These are phyloP conservation scores for Marchantia polymorpha DNA, from an alignment of 225 moss, liverwort and hornwort genomes.

Conservation along the genomic window DNA sequence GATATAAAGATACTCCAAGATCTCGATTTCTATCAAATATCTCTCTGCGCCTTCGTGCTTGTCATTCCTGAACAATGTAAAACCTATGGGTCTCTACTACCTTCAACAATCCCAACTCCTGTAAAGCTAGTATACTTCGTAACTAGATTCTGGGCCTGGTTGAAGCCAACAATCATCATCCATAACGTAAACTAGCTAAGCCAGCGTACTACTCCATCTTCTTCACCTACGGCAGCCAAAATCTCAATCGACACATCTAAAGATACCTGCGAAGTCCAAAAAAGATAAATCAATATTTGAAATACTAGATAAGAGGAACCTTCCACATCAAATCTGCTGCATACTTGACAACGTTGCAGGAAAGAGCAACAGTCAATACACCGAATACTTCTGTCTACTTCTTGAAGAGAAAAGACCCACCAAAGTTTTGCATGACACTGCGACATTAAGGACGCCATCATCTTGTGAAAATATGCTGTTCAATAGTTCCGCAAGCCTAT, in stretches of 20 bases:
- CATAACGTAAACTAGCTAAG: conserved; percentile 38
- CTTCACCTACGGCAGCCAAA: conserved; percentile 95
- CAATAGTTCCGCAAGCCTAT: conserved; percentile 53
- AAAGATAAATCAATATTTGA: background rate
- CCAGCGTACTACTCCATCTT: conserved; percentile 91
- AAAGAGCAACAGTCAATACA: conserved; percentile 7
- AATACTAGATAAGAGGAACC: background rate
- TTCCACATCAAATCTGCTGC: background rate
- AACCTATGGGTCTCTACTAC: conserved; percentile 7
- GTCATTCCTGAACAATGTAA: conserved; percentile 1
- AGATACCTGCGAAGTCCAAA: conserved; percentile 53
- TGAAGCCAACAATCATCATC: conserved; percentile 3
- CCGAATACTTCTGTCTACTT: background rate
- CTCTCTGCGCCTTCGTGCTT: conserved; percentile 12
- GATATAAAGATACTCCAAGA: conserved; percentile 18
- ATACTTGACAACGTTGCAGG: background rate
- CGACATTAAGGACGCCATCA: conserved; percentile 51
- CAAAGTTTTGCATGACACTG: conserved; percentile 49
- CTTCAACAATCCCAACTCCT: conserved; percentile 19
- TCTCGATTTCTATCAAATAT: conserved; percentile 11
- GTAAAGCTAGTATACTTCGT: conserved; percentile 7
- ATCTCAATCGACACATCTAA: conserved; percentile 84
- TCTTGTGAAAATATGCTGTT: conserved; percentile 50
- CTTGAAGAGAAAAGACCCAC: conserved; percentile 45
- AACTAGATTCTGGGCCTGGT: conserved; percentile 7